These are phyloP conservation scores for Microsporum canis DNA, from an alignment of 2,329 filamentous ascomycete genomes.

Conservation along the genomic window DNA sequence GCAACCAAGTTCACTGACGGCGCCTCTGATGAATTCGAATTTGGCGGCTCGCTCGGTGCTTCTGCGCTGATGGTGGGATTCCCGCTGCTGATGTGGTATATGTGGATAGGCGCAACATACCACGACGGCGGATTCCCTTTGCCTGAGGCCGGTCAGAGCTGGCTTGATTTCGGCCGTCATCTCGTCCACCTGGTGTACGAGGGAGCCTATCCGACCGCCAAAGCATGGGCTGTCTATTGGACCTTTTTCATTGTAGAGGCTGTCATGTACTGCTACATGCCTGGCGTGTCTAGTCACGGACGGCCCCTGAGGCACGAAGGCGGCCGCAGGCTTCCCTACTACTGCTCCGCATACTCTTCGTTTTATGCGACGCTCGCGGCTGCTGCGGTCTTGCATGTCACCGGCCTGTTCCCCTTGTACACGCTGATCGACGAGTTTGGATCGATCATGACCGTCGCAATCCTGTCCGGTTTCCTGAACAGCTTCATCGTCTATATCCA, in stretches of 20 bases:
- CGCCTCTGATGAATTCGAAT: slow-evolving; percentile 54
- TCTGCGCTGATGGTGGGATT: slow-evolving; percentile 80
- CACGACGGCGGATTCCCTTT: slow-evolving; percentile 77
- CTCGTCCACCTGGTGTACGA: slow-evolving; percentile 64
- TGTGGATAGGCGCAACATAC: slow-evolving; percentile 94
- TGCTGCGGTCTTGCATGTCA: slow-evolving; percentile 61
- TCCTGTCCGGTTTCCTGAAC: slow-evolving; percentile 77
- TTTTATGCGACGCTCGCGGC: slow-evolving; percentile 76
- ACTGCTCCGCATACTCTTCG: slow-evolving; percentile 79
- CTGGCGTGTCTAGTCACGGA: slow-evolving; percentile 76
- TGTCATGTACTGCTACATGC: slow-evolving; percentile 70
- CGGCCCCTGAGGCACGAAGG: slow-evolving; percentile 74
- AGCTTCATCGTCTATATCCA: slow-evolving; percentile 77
- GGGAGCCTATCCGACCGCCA: slow-evolving; percentile 68
- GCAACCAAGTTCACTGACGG: slow-evolving; percentile 19
- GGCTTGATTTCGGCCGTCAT: slow-evolving; percentile 59
- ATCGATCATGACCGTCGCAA: slow-evolving; percentile 81
- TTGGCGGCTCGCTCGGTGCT: slow-evolving; percentile 73
- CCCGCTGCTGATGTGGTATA: slow-evolving; percentile 95
- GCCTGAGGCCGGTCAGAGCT: slow-evolving; percentile 54
- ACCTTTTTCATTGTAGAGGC: slow-evolving; percentile 76
- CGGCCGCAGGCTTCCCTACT: slow-evolving; percentile 82
- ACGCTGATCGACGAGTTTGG: slow-evolving; percentile 93
- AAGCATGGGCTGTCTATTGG: slow-evolving; percentile 94
- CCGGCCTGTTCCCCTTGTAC: slow-evolving; percentile 77